Base-by-base conservation (phyloP, 2,329 filamentous ascomycete species). In the Leptodontidium sp. region DNA sequence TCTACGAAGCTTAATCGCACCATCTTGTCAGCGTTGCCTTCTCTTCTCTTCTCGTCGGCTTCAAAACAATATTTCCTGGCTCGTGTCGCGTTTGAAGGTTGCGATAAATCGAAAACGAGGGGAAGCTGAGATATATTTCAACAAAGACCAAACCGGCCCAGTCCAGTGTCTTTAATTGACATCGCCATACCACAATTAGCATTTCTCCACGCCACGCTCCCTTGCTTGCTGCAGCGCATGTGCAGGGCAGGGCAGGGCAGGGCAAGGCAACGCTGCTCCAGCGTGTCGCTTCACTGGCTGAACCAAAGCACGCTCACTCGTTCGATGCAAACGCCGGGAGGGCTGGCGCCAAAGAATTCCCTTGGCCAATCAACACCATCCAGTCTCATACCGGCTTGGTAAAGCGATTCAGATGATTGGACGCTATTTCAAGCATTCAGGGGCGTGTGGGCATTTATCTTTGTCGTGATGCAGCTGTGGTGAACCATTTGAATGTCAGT, bases 1-100 rank as follows among this genome's bases (percentile, higher is more conserved):
- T 49, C 57, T 15, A 58, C 2, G n/a, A 61, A 66, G 64, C 64
- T 66, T 66, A 66, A 61, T 55, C 55, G 29, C n/a, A 66, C 64
- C 64, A 66, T 66, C n/a, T 43, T 43, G 35, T 47, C 38, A 11
- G 38, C 11, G 38, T 7, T 21, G 5, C 4, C 29, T 38, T 38
- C n/a, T 43, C 21, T 43, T 58, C 12, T 35, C n/a, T 45, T 59
- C n/a, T 52, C 61, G 38, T 63, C 61, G 38, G 52, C n/a, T 63
- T 49, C 35, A 47, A 32, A 61, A 11, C n/a, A 6, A n/a, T 45
- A 15, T 45, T 15, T 45, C 53, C 32, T 58, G 17, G 32, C 11
- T 59, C 1, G 11, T 45, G 35, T 15, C 3, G 11, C 14, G n/a
- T 43, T 43, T 59, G n/a, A 6, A 8, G 11, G 9, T 59, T 35